phyloP scores from a whole-genome alignment of 805 yeast genomes.

The Phaffomyces thermotolerans region DNA sequence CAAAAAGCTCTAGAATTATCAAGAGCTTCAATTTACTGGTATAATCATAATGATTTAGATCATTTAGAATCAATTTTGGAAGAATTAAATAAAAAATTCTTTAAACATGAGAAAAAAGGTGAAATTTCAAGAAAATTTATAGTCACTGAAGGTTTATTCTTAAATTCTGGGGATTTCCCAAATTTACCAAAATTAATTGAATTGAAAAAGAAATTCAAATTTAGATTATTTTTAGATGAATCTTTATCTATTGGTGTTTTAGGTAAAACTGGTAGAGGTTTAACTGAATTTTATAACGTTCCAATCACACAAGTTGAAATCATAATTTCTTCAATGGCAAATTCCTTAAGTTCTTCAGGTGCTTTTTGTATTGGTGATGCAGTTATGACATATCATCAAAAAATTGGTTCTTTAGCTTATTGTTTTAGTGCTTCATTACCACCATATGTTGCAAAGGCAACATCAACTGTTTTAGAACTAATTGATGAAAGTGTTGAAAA shows the following conservation, averaged over 20 bases:
- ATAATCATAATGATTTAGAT: conserved; percentile 81
- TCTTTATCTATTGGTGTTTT: conserved; percentile 78
- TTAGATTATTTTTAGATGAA: conserved; percentile 84
- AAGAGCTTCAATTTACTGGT: conserved; percentile 69
- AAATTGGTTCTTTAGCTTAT: conserved; percentile 82
- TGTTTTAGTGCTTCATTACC: conserved; percentile 94
- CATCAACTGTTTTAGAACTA: conserved; percentile 45
- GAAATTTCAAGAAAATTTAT: conserved; percentile 88
- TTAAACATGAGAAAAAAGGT: conserved; percentile 32
- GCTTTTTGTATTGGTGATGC: conserved; percentile 87
- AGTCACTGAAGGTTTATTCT: conserved; percentile 85
- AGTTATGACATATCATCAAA: conserved; percentile 85
- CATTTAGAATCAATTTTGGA: conserved; percentile 66
- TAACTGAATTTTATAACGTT: conserved; percentile 65
- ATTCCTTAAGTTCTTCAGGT: conserved; percentile 77
- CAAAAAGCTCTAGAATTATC: conserved; percentile 87
- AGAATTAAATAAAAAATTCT: conserved; percentile 27
- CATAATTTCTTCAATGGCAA: conserved; percentile 81
- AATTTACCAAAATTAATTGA: conserved; percentile 60
- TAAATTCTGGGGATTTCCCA: conserved; percentile 73
- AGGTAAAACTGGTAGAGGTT: conserved; percentile 81
- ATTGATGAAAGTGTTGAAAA: conserved; percentile 32
- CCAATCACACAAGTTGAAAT: conserved; percentile 65
- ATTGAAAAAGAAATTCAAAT: conserved; percentile 76
- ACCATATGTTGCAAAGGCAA: conserved; percentile 73